These are phyloP conservation scores for Phytophthora melonis DNA, from an alignment of 352 stramenopile species.

Conservation along the genomic window DNA sequence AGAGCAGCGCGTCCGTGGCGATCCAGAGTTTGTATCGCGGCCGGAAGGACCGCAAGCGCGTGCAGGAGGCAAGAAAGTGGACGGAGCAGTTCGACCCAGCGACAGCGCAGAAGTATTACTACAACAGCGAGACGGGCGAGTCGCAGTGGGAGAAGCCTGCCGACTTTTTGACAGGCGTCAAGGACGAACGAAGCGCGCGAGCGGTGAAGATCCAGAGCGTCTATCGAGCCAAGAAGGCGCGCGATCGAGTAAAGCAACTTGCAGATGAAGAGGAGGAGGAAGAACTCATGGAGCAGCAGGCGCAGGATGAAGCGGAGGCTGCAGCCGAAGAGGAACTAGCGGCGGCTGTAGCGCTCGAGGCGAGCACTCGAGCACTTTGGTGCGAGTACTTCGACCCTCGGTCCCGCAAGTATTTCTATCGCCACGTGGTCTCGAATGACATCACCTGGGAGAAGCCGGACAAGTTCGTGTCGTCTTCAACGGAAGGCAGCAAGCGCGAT, in stretches of 20 bases:
- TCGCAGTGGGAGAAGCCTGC: conserved; percentile 56
- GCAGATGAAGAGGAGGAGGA: conserved; percentile 41
- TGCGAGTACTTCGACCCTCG: conserved; percentile 60
- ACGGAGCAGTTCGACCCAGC: conserved; percentile 59
- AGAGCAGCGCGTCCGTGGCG: conserved; percentile 22
- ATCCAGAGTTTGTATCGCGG: conserved; percentile 52
- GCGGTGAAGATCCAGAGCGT: conserved; percentile 68
- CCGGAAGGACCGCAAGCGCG: conserved; percentile 30
- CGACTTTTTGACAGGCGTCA: conserved; percentile 42
- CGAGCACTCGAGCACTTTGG: conserved; percentile 32
- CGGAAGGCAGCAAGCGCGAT: conserved; percentile 38
- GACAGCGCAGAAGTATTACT: conserved; percentile 54
- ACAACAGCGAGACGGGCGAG: conserved; percentile 49
- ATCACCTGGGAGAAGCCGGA: conserved; percentile 49
- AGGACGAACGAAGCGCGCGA: conserved; percentile 45
- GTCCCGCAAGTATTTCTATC: conserved; percentile 39
- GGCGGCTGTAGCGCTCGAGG: neutral
- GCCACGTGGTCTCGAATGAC: conserved; percentile 39
- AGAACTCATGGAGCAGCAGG: conserved; percentile 18
- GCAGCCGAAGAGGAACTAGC: conserved; percentile 12
- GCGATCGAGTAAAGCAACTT: conserved; percentile 45
- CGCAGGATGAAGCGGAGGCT: conserved; percentile 16
- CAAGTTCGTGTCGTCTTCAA: conserved; percentile 16
- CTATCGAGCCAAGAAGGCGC: conserved; percentile 52
- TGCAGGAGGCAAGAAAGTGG: conserved; percentile 47